Evolutionary conservation across 2,329 filamentous ascomycete species (phyloP), one percentile per base, ranked within the genome.

Genomic region (Didymella pomorum): DNA sequence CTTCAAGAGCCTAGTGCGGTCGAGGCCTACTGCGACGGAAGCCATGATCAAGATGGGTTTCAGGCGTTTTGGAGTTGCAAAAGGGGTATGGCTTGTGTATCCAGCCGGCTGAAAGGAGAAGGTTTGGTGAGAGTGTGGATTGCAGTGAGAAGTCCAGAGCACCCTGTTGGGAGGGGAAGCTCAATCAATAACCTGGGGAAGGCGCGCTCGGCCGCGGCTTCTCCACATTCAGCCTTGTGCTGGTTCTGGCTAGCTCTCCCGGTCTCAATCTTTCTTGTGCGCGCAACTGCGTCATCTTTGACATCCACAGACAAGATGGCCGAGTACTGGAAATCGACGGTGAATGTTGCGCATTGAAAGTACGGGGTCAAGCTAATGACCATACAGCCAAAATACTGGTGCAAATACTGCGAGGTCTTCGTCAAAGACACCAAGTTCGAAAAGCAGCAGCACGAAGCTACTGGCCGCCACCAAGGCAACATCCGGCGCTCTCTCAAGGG

Each of bases 241-340:
- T 28, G 31, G 25, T 52, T 56, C 46, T 43, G 56, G 41, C 51
- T 56, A 60, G 57, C 35, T 48, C 46, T 46, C 42, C 48, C 37
- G 12, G 42, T 28, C 4, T 41, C 51, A 46, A 48, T 50, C 57
- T 60, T 56, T 51, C 42, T 35, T n/a, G 33, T 47, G 46, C 47
- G 14, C 16, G 31, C 14, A 35, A 35, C 57, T 47, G 51, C 57
- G 57, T 56, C 52, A 56, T 56, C 42, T 39, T 60, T 35, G 26
- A 55, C 33, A 37, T 47, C 23, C 21, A 37, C 35, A 48, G n/a
- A 16, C 50, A 57, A 18, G 41, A 98, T 99, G 95, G 89, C 95
- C 0, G 95, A 98, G 83, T 96, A 97, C 80, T 98, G 95, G 95
- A 98, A 98, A 77, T 97, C 94, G 20, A 97, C 93, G 31, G 86